Evolutionary conservation across 2,329 filamentous ascomycete genomes (phyloP), one percentile per base, ranked within the genome.

Genomic region (Paraphoma sp.): DNA sequence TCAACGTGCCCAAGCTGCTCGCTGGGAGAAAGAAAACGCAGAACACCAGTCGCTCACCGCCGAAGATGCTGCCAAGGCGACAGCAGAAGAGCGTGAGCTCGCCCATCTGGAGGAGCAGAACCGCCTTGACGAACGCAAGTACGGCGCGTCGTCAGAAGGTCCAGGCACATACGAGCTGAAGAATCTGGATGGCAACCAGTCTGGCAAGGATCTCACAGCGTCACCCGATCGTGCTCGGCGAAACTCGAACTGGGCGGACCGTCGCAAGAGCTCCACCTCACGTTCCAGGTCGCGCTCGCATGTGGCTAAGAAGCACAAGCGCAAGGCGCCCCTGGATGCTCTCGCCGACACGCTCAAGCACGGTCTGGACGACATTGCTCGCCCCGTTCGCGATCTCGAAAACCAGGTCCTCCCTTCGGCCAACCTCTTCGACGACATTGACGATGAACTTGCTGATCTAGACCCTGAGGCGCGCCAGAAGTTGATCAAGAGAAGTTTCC

Each of bases 401-500:
- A 65, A 56, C 79, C 81, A 61, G 75, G 86, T 48, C 76, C 80
- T 81, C 8, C 89, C 94, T 28, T 90, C 90, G 6, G 89, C 93
- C 47, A 90, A 93, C 2, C 83, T 98, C 2, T 99, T 93, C 75
- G 89, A 91, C 18, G 91, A 91, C 4, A 91, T 93, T 68, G 89
- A 94, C 63, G 94, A 98, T 70, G 93, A 97, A 80, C 89, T 99
- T 61, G 94, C 97, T 75, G 95, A 99, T 72, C 82, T 99, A 47
- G 95, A 92, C 1, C 92, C 93, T 0, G 91, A 94, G 16, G 92
- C 97, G 74, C 86, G 95, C 67, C 93, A 98, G 71, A 83, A 87
- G 55, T 86, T 98, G 40, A 90, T 95, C 11, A 89, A 89, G 52
- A 89, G 93, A 68, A 93, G 94, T 0, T 99, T 99, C 77, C 89